Conservation (phyloP, 352 stramenopile genomes). For the Ophiocytium majus region DNA sequence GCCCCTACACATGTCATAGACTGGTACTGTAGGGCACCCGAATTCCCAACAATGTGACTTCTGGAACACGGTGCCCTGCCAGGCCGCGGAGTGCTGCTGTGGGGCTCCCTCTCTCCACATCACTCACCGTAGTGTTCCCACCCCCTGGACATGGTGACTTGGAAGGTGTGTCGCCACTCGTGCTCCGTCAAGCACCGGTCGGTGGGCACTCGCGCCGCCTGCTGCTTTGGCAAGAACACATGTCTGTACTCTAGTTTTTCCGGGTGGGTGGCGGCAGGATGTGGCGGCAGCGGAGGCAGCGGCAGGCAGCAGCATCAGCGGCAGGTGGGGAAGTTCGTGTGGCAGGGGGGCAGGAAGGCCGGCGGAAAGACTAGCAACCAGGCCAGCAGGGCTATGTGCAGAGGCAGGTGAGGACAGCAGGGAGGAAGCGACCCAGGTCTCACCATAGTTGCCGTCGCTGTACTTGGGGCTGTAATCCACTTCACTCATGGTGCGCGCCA, state of each 20-base stretch:
- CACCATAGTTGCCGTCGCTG: conserved; percentile 13
- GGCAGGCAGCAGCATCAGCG: too few species aligned
- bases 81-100: not conserved
- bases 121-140: conserved; percentile 99
- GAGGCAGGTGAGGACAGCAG: not conserved
- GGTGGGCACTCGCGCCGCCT: conserved; percentile 89
- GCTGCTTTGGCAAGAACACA: conserved; percentile 71
- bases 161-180: conserved; percentile 91
- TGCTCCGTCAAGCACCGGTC: conserved; percentile 85
- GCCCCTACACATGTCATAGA: too few species aligned
- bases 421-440: too few species aligned
- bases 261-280: too few species aligned
- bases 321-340: too few species aligned
- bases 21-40: too few species aligned
- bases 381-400: not conserved
- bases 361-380: not conserved
- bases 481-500: not conserved
- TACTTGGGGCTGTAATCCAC: not conserved
- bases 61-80: not conserved
- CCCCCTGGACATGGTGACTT: conserved; percentile 91
- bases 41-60: too few species aligned
- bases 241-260: conserved; percentile 63
- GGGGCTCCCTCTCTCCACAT: not conserved
- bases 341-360: too few species aligned
- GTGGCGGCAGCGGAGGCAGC: not conserved